Evolutionary conservation across 2,329 filamentous ascomycete species (phyloP), one percentile per base, ranked within the genome.

Genomic region (Colletotrichum chlorophyti): DNA sequence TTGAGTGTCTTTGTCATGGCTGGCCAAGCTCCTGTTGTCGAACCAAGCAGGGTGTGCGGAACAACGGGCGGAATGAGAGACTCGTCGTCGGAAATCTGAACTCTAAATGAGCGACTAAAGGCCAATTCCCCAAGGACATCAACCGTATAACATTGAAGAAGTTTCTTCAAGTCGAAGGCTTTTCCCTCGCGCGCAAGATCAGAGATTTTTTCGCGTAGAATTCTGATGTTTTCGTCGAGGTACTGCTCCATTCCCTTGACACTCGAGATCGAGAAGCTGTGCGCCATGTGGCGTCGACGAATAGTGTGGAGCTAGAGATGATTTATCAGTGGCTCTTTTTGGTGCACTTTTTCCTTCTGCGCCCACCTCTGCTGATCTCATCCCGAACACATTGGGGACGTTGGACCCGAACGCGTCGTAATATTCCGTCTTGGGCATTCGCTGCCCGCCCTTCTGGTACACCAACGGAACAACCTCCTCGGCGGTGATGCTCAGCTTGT

Each of bases 181-280:
- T 66, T 27, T 1, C 62, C 53, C 1, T 35, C 40, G 5, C 35
- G 23, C 15, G 59, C 52, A 41, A 62, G 55, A 1, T 19, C 11
- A 1, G 45, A 24, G 15, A 71, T 64, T 45, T 65, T 69, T 1
- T 64, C 43, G 7, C 59, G 64, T 6, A 74, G 55, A 10, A 70
- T 65, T 9, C 43, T 50, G 21, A 74, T 68, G 54, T 73, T 70
- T 6, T 34, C 11, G 23, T 74, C 71, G 2, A 75, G 41, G 31
- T 70, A 65, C 23, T 63, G 54, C 43, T 74, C 72, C 72, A 75
- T 74, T 9, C 68, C 65, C 50, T 73, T 74, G 23, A 74, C 66
- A 41, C 57, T 57, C 5, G 47, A 37, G 4, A 52, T 21, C 2
- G 53, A 57, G 47, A 57, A 57, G 12, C 47, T 52, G 21, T 57